These are phyloP conservation scores for Yamadazyma songkhlaensis DNA, from an alignment of 1,139 yeast species.

Conservation along the genomic window DNA sequence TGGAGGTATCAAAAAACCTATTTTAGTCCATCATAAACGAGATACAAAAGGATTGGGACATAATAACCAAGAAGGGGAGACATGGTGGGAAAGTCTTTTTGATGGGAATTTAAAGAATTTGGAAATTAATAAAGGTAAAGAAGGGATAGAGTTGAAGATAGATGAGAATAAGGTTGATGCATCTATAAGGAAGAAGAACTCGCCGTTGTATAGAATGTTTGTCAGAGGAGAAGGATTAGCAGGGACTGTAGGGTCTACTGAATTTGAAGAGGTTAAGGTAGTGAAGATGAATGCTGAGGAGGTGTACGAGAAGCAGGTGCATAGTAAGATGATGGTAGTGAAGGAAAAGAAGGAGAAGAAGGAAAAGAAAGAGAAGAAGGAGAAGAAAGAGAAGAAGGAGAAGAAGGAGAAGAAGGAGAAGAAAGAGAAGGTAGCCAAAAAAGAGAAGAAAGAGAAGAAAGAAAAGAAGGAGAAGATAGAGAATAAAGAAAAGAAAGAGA, in stretches of 20 bases:
- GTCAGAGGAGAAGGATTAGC: slow-evolving; percentile 80
- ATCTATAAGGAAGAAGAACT: slow-evolving; percentile 47
- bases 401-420: slow-evolving; percentile 12
- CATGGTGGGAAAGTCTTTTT: slow-evolving; percentile 96
- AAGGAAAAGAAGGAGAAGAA: slow-evolving; percentile 12
- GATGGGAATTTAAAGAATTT: slow-evolving; percentile 86
- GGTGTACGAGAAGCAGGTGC: slow-evolving; percentile 19
- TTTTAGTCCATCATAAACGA: slow-evolving; percentile 83
- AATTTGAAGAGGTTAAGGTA: slow-evolving; percentile 18
- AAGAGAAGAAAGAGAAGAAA: slow-evolving; percentile 8
- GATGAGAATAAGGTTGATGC: slow-evolving; percentile 35
- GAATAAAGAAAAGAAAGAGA: slow-evolving; percentile 11
- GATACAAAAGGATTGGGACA: slow-evolving; percentile 90
- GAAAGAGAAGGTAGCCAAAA: slow-evolving; percentile 8
- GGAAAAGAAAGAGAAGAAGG: slow-evolving; percentile 11
- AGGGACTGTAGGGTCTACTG: slow-evolving; percentile 63
- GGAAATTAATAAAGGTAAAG: slow-evolving; percentile 46
- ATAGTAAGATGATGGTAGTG: slow-evolving; percentile 16
- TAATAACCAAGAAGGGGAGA: slow-evolving; percentile 63
- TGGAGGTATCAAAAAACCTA: slow-evolving; percentile 84
- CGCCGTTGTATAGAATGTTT: slow-evolving; percentile 72
- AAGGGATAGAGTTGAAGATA: slow-evolving; percentile 38
- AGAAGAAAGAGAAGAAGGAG: slow-evolving; percentile 12
- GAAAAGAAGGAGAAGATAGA: slow-evolving; percentile 14
- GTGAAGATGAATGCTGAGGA: slow-evolving; percentile 16